Percentiles rank a stretch among this genome's conserved stretches.
Conservation (phyloP, 495 filamentous ascomycete species). For the Durotheca rogersii region DNA sequence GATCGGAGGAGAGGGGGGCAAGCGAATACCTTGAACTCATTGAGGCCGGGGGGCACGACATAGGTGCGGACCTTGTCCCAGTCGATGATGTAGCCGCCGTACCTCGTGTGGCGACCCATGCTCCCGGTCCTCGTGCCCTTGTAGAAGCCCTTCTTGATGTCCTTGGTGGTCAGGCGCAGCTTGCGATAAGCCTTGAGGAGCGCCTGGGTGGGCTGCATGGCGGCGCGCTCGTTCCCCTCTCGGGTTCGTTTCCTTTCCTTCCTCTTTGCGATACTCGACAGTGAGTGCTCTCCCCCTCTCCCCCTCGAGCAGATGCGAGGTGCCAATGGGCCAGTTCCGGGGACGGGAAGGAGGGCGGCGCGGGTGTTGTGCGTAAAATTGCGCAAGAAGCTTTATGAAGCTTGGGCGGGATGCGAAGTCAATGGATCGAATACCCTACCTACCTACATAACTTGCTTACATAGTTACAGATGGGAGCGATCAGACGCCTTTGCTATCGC, state of each 20-base stretch:
- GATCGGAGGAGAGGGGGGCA: background rate
- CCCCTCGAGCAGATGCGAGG: no score
- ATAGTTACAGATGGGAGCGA: no score
- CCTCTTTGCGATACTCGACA: background rate
- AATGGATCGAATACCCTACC: no score
- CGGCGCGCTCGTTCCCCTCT: conserved; percentile 11
- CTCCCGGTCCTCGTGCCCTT: conserved; percentile 88
- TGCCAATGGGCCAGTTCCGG: background rate
- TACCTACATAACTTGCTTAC: no score
- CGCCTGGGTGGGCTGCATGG: conserved; percentile 67
- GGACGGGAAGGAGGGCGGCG: no score
- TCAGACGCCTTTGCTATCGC: no score
- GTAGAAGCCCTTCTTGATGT: conserved; percentile 90
- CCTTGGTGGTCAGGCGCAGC: conserved; percentile 81
- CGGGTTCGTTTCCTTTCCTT: conserved; percentile 1
- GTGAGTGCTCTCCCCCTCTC: no score
- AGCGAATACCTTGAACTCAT: conserved; percentile 66
- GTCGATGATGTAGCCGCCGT: conserved; percentile 81
- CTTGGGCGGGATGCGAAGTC: background rate
- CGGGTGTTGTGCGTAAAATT: background rate
- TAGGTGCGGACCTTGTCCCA: conserved; percentile 88
- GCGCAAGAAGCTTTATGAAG: background rate
- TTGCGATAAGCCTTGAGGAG: conserved; percentile 67
- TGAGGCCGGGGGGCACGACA: conserved; percentile 67
- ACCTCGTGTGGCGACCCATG: conserved; percentile 82